phyloP scores from a whole-genome alignment of 2,329 filamentous ascomycete genomes.

The Penicillium sp. region DNA sequence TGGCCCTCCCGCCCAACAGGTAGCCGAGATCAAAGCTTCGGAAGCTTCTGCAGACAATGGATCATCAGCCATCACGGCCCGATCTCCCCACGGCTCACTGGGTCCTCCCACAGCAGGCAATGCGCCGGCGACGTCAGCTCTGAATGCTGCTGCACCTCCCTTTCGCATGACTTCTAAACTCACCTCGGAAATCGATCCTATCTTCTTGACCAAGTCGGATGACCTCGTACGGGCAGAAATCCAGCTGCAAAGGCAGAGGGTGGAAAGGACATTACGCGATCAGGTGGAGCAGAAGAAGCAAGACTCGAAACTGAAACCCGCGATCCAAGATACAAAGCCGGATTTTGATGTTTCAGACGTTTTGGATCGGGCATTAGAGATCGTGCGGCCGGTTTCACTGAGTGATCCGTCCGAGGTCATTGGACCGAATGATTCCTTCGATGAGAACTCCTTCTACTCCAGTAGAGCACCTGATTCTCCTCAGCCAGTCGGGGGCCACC shows the following conservation, averaged over 20 bases:
- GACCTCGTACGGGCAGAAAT: slow-evolving; percentile 80
- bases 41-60: slow-evolving; percentile 14
- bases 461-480: slow-evolving; percentile 79
- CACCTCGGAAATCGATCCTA: slow-evolving; percentile 73
- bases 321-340: slow-evolving; percentile 55
- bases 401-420: slow-evolving; percentile 55
- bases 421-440: slow-evolving; percentile 76
- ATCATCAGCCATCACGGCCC: slow-evolving; percentile 9
- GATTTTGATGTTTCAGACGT: slow-evolving; percentile 74
- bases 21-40: slow-evolving; percentile 22
- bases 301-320: slow-evolving; percentile 52
- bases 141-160: slow-evolving; percentile 31
- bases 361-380: slow-evolving; percentile 67
- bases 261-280: slow-evolving; percentile 76
- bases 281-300: slow-evolving; percentile 68
- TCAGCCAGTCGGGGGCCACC: slow-evolving; percentile 48
- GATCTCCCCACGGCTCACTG: slow-evolving; percentile 23
- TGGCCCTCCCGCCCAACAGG: slow-evolving; percentile 33
- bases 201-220: slow-evolving; percentile 83
- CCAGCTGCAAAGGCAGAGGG: slow-evolving; percentile 73
- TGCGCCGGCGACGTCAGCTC: slow-evolving; percentile 23
- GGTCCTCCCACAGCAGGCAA: slow-evolving; percentile 21
- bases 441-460: slow-evolving; percentile 95
- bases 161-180: slow-evolving; percentile 48
- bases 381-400: slow-evolving; percentile 69